phyloP scores from a whole-genome alignment of 805 yeast species.

The Cyberlindnera euphorbiae region DNA sequence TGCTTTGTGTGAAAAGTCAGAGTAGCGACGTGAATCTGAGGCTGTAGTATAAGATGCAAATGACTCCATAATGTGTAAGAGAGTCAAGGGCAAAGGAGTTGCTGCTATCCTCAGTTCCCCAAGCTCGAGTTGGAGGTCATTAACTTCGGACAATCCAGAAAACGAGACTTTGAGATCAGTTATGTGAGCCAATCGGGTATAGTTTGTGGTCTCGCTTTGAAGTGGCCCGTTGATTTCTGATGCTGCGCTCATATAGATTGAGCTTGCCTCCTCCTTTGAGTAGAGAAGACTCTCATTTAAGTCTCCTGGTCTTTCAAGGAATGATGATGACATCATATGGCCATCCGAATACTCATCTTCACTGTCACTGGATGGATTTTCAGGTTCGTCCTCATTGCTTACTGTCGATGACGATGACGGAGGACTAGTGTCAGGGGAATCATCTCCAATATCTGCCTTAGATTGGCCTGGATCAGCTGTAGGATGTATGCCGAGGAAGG shows the following conservation, averaged over 20 bases:
- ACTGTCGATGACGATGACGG: background rate
- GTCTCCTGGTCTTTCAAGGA: constrained; percentile 18
- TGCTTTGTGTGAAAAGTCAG: constrained; percentile 7
- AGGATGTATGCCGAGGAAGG: constrained; percentile 38
- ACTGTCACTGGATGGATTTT: constrained; percentile 14
- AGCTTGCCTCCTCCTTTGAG: constrained; percentile 63
- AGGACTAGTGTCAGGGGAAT: background rate
- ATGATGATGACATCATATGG: constrained; percentile 30
- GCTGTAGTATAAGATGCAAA: constrained; percentile 13
- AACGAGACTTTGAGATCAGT: constrained; percentile 39
- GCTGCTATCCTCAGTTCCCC: constrained; percentile 36
- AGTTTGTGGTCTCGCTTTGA: constrained; percentile 9
- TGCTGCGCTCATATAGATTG: constrained; percentile 80
- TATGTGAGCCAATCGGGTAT: constrained; percentile 19
- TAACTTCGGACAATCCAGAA: constrained; percentile 38
- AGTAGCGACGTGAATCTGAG: constrained; percentile 7
- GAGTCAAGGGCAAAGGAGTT: constrained; percentile 29
- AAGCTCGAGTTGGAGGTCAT: constrained; percentile 31
- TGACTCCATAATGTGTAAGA: constrained; percentile 25
- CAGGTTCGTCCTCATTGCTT: constrained; percentile 23
- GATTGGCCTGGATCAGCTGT: constrained; percentile 24
- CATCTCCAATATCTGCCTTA: background rate
- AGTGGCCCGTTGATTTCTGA: constrained; percentile 39
- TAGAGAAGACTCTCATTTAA: constrained; percentile 55
- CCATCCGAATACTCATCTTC: constrained; percentile 11